These are phyloP conservation scores for Phaeosphaeriaceae sp. DNA, from an alignment of 2,329 filamentous ascomycete species.

Conservation along the genomic window DNA sequence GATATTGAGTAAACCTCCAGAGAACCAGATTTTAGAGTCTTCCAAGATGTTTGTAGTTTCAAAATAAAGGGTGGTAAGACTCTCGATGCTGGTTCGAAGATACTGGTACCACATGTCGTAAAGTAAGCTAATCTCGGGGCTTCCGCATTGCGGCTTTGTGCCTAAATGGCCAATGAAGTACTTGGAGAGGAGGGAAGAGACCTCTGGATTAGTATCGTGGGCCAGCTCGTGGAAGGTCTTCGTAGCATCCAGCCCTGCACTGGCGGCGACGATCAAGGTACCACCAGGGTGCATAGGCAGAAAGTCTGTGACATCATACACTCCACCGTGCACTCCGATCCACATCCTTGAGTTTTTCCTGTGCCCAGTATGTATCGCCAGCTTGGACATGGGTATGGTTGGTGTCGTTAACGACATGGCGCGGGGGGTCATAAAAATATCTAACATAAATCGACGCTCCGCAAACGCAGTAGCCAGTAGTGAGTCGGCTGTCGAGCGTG, in stretches of 20 bases:
- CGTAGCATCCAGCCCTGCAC: constrained; percentile 61
- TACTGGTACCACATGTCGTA: constrained; percentile 61
- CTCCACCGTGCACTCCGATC: constrained; percentile 61
- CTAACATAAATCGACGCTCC: constrained; percentile 60
- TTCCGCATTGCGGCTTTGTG: constrained; percentile 56
- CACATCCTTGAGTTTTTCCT: constrained; percentile 55
- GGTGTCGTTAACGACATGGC: constrained; percentile 59
- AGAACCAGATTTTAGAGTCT: constrained; percentile 55
- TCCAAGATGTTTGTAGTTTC: constrained; percentile 61
- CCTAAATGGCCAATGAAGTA: constrained; percentile 62
- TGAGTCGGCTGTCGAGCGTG: constrained; percentile 58
- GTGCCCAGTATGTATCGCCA: constrained; percentile 61
- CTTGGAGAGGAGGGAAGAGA: constrained; percentile 59
- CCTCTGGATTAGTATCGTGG: constrained; percentile 63
- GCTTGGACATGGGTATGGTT: constrained; percentile 57
- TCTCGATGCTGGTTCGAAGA: constrained; percentile 58
- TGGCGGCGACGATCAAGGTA: constrained; percentile 61
- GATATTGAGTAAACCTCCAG: constrained; percentile 56
- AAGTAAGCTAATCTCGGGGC: constrained; percentile 52
- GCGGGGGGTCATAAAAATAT: constrained; percentile 64
- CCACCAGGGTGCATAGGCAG: constrained; percentile 61
- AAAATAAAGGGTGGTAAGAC: constrained; percentile 60
- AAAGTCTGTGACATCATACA: constrained; percentile 62
- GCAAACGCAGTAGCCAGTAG: constrained; percentile 62
- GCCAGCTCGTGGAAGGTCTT: constrained; percentile 62